Percentiles rank a stretch among this genome's conserved stretches.
These are phyloP conservation scores for Ilyonectria destructans DNA, from an alignment of 2,329 filamentous ascomycete species.

Conservation along the genomic window DNA sequence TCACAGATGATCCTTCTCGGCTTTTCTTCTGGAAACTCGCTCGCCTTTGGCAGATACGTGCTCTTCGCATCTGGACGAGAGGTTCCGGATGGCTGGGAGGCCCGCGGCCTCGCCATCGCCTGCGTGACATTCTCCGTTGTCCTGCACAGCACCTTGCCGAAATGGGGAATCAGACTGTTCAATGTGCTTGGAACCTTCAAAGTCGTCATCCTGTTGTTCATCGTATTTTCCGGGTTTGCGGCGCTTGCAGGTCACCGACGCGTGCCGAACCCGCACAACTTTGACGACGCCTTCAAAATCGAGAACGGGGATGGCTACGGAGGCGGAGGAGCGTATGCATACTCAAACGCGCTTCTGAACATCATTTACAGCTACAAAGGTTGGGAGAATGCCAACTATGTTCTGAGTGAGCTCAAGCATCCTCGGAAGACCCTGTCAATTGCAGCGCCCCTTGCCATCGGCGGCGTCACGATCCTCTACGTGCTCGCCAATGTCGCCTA, in stretches of 20 bases:
- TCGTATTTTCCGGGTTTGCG: slow-evolving; percentile 74
- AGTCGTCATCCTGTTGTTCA: slow-evolving; percentile 71
- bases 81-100: slow-evolving; percentile 68
- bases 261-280: slow-evolving; percentile 69
- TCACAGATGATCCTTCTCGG: slow-evolving; percentile 75
- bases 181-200: slow-evolving; percentile 75
- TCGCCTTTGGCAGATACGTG: slow-evolving; percentile 73
- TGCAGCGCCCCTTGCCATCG: slow-evolving; percentile 72
- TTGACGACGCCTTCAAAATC: slow-evolving; percentile 68
- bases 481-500: slow-evolving; percentile 77
- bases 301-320: slow-evolving; percentile 62
- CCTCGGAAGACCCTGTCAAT: slow-evolving; percentile 69
- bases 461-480: slow-evolving; percentile 73
- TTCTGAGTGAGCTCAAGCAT: slow-evolving; percentile 71
- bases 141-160: slow-evolving; percentile 69
- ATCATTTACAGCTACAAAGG: slow-evolving; percentile 76
- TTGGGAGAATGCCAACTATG: slow-evolving; percentile 77
- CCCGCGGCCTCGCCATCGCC: slow-evolving; percentile 70
- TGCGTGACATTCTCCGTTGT: slow-evolving; percentile 70
- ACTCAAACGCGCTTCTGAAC: slow-evolving; percentile 71
- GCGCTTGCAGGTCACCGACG: slow-evolving; percentile 67
- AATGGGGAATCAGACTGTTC: slow-evolving; percentile 73
- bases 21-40: slow-evolving; percentile 72
- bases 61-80: slow-evolving; percentile 68
- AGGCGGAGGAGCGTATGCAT: slow-evolving; percentile 66